Evolutionary conservation across 495 filamentous ascomycete genomes (phyloP).

Genomic region (Penicillium riverlandense): DNA sequence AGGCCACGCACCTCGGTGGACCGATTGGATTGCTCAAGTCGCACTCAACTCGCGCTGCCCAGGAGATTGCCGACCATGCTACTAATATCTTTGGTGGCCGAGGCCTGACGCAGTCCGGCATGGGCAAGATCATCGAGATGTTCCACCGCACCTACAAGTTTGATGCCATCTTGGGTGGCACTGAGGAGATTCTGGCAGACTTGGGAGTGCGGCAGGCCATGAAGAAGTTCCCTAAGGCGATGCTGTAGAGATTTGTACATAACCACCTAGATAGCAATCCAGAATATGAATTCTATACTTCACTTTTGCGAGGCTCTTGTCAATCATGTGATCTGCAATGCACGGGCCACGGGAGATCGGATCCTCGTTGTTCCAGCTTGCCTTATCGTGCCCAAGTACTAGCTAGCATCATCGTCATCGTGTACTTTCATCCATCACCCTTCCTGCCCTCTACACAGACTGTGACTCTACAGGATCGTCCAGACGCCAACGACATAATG

Average conservation of each 20-base stretch:
- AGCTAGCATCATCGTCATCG: no score
- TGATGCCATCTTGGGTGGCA: conserved; percentile 78
- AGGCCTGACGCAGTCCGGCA: conserved; percentile 72
- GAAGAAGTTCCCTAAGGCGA: conserved; percentile 75
- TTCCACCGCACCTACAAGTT: conserved; percentile 86
- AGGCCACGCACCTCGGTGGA: conserved; percentile 67
- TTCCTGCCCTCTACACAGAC: no score
- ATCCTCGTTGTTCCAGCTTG: no score
- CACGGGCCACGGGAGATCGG: no score
- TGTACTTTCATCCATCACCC: no score
- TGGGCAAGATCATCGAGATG: conserved; percentile 74
- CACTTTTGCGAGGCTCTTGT: no score
- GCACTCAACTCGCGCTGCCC: conserved; percentile 63
- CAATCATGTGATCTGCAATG: no score
- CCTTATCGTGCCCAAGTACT: no score
- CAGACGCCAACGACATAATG: conserved; percentile 9
- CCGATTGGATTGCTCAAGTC: conserved; percentile 82
- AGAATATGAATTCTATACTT: background rate
- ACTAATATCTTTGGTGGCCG: conserved; percentile 85
- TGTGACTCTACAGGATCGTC: no score
- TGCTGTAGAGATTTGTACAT: conserved; percentile 45
- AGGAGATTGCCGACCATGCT: conserved; percentile 75
- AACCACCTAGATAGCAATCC: background rate
- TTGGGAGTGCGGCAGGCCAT: conserved; percentile 76
- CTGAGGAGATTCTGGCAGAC: conserved; percentile 79